Evolutionary conservation across 345 rosid species (phyloP), one percentile per base, ranked within the genome.

Genomic region (Brassica carinata): DNA sequence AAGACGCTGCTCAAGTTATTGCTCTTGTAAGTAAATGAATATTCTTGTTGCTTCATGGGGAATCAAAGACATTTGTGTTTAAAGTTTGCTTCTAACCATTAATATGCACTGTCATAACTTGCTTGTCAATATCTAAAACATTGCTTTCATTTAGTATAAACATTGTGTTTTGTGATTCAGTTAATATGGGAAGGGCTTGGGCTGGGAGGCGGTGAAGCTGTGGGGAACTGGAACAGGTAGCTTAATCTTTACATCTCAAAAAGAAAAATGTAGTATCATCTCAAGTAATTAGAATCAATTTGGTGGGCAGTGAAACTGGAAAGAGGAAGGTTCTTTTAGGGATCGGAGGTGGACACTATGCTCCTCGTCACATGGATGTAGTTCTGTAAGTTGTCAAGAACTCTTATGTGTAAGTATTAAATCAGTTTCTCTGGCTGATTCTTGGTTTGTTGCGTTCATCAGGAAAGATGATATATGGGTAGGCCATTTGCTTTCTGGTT

Each of bases 131-230:
- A 34, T 74, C 31, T 14, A 6, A 0, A 73, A 34, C 13, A 33
- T 63, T 69, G 67, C n/a, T 74, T 62, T 2, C 23, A 38, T 55
- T 75, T 63, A 68, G 48, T 74, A 13, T 15, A 53, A 62, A 0
- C 67, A 36, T 26, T 75, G 29, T 69, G 58, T 3, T 29, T 38
- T 38, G 40, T 30, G 36, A 76, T 85, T 55, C 79, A 95, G 99
- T 87, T 95, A 75, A 84, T 90, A 38, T 95, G 96, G 98, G 88
- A 89, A 87, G 99, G 98, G 82, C 94, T 95, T 74, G 99, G 99
- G 45, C 85, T 95, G 73, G 97, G 96, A 88, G 97, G 93, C 34
- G 85, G 85, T 34, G 83, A 84, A 74, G 84, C 90, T 5, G 76
- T 88, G 2, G 99, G 99, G 79, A 85, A 75, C 71, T 95, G 99